Percentiles rank a stretch among this genome's conserved stretches.
Evolutionary conservation across 2,329 filamentous ascomycete genomes (phyloP).

Genomic region (Apiospora saccharicola): DNA sequence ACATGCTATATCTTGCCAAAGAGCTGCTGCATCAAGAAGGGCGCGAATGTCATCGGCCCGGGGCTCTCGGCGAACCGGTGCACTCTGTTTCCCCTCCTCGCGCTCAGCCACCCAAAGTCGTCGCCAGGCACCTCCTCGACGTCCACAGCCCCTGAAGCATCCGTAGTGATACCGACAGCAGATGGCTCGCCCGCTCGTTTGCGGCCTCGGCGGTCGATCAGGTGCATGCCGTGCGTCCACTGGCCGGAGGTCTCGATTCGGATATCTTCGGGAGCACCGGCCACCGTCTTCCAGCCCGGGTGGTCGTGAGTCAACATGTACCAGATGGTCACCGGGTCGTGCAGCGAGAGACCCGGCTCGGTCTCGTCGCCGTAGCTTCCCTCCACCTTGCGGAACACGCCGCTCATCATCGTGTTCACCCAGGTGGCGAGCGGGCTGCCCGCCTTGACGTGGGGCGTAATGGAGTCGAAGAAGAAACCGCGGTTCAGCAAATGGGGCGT

Average conservation of each 20-base stretch:
- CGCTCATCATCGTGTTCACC: constrained; percentile 75
- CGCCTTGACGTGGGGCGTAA: constrained; percentile 61
- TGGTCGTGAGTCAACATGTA: constrained; percentile 72
- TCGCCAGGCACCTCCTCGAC: constrained; percentile 71
- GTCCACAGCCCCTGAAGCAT: constrained; percentile 55
- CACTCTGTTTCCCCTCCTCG: constrained; percentile 79
- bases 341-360: constrained; percentile 70
- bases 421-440: constrained; percentile 79
- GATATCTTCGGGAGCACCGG: constrained; percentile 76
- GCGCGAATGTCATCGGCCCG: constrained; percentile 71
- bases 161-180: constrained; percentile 44
- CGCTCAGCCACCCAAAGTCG: constrained; percentile 77
- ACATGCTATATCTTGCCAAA: constrained; percentile 53
- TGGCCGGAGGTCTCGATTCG: constrained; percentile 89
- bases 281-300: constrained; percentile 61
- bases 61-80: constrained; percentile 75
- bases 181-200: constrained; percentile 57
- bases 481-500: constrained; percentile 71
- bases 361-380: constrained; percentile 60
- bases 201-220: constrained; percentile 76
- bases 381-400: constrained; percentile 74
- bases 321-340: constrained; percentile 83
- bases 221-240: constrained; percentile 93
- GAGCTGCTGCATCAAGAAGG: constrained; percentile 69
- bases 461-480: constrained; percentile 63